Evolutionary conservation across 1,284 basidiomycete genomes (phyloP).

Genomic region (Anthracocystis walkeri): DNA sequence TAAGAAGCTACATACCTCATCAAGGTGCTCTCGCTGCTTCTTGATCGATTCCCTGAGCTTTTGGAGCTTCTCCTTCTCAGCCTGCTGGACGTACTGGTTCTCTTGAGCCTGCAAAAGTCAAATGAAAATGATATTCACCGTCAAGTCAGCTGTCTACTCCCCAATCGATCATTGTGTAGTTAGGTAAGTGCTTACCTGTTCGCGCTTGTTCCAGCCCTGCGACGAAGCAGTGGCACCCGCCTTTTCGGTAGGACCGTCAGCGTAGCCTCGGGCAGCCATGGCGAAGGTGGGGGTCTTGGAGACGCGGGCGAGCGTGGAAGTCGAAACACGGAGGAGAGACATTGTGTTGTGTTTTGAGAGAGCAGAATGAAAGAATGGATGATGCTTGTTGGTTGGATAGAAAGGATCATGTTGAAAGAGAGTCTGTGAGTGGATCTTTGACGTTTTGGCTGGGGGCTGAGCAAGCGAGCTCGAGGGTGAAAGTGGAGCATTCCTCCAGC

Average conservation of each 20-base stretch:
- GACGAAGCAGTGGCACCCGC: constrained; percentile 56
- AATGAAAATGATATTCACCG: background rate
- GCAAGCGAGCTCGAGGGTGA: background rate
- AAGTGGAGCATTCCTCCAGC: constrained; percentile 21
- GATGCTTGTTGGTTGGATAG: constrained; percentile 7
- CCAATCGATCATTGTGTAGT: background rate
- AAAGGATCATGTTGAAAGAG: background rate
- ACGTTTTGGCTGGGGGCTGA: background rate
- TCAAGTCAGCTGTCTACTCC: background rate
- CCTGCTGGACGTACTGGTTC: constrained; percentile 60
- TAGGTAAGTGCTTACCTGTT: constrained; percentile 44
- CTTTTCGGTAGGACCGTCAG: constrained; percentile 50
- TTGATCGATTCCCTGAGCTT: constrained; percentile 57
- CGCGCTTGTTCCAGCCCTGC: constrained; percentile 55
- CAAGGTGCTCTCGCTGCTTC: constrained; percentile 60
- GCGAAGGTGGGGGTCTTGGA: constrained; percentile 46
- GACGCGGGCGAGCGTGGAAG: constrained; percentile 48
- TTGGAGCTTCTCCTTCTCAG: constrained; percentile 63
- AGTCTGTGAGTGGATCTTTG: background rate
- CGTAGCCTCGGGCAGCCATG: constrained; percentile 51
- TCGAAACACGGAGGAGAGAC: constrained; percentile 52
- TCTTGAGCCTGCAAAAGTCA: constrained; percentile 44
- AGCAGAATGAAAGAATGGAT: constrained; percentile 2
- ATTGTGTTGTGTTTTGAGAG: constrained; percentile 23
- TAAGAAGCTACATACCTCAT: constrained; percentile 44